Conservation (phyloP, 2,329 filamentous ascomycete species). For the Monilinia fructicola region DNA sequence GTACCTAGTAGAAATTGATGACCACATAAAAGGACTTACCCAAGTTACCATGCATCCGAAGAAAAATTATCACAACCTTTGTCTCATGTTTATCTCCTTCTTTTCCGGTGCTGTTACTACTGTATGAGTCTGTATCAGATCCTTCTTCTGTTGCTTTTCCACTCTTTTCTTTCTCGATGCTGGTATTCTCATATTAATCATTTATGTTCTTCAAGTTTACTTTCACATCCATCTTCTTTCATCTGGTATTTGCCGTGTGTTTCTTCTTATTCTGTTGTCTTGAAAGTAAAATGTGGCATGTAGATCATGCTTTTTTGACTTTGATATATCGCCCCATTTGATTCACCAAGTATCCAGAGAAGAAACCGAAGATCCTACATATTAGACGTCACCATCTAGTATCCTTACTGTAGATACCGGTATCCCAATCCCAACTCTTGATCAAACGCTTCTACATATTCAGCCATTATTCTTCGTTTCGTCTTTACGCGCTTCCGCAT, state of each 20-base stretch:
- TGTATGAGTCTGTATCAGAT: constrained; percentile 12
- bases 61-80: background rate
- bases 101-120: constrained; percentile 1
- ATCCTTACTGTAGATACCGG: background rate
- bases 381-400: constrained; percentile 9
- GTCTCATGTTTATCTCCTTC: constrained; percentile 18
- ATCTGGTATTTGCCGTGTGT: background rate
- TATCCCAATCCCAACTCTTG: background rate
- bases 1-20: background rate
- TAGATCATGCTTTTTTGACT: constrained; percentile 18
- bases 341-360: background rate
- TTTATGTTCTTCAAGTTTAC: background rate
- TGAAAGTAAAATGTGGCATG: constrained; percentile 17
- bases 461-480: constrained; percentile 13
- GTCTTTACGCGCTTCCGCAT: constrained; percentile 14
- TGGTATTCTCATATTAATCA: constrained; percentile 1
- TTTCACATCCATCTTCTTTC: background rate
- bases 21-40: constrained; percentile 5
- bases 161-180: background rate
- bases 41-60: constrained; percentile 10
- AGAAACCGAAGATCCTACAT: constrained; percentile 7
- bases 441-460: constrained; percentile 16
- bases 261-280: background rate
- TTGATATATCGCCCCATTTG: background rate
- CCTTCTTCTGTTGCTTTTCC: background rate